Conservation (phyloP, 257 asterid genomes). For the Solanum etuberosum region DNA sequence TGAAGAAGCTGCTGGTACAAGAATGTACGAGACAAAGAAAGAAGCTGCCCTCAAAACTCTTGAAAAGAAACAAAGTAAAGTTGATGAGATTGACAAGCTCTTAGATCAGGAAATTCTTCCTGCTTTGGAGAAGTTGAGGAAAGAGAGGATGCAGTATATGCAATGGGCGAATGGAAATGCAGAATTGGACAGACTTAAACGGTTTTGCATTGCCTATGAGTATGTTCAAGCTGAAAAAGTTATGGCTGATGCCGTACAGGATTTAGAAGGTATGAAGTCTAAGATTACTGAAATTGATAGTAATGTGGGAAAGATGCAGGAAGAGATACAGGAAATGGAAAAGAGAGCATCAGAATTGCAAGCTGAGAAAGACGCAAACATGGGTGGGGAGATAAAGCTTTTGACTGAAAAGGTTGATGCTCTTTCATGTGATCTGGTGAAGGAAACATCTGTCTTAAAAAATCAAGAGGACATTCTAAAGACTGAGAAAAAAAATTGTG, state of each 20-base stretch:
- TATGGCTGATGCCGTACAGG: slow-evolving; percentile 58
- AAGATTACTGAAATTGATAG: slow-evolving; percentile 53
- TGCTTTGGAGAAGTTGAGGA: slow-evolving; percentile 82
- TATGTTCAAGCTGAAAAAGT: slow-evolving; percentile 75
- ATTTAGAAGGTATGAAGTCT: slow-evolving; percentile 47
- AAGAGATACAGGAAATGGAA: slow-evolving; percentile 63
- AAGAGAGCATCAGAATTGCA: slow-evolving; percentile 42
- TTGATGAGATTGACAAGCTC: slow-evolving; percentile 93
- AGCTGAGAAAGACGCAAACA: slow-evolving; percentile 68
- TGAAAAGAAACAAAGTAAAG: slow-evolving; percentile 94
- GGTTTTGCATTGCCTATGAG: slow-evolving; percentile 91
- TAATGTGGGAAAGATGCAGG: slow-evolving; percentile 39
- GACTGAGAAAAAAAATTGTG: slow-evolving; percentile 57
- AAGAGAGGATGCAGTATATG: slow-evolving; percentile 93
- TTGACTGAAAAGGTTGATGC: slow-evolving; percentile 71
- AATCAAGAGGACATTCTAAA: slow-evolving; percentile 61
- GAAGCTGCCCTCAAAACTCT: slow-evolving; percentile 97
- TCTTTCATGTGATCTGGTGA: slow-evolving; percentile 71
- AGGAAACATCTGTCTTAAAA: slow-evolving; percentile 58
- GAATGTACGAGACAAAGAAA: slow-evolving; percentile 98
- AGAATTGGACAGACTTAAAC: slow-evolving; percentile 77
- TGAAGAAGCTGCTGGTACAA: slow-evolving; percentile 99
- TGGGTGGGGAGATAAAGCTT: slow-evolving; percentile 83
- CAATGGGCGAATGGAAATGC: slow-evolving; percentile 99
- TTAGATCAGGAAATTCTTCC: slow-evolving; percentile 97